Evolutionary conservation across 306 rosid species (phyloP).

Genomic region (Begonia fuchsioides): DNA sequence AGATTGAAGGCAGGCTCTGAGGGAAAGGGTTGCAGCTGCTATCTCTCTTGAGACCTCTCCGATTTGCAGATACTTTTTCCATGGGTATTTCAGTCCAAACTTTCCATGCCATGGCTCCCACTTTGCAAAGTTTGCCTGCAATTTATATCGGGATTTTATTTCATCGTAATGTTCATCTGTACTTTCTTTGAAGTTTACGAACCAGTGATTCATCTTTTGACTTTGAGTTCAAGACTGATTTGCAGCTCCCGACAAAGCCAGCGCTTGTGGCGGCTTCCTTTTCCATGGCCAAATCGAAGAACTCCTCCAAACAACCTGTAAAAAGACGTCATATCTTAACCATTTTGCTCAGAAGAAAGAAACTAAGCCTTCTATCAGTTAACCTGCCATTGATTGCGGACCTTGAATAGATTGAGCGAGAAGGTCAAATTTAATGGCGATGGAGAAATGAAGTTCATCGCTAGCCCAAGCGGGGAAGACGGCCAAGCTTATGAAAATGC

Average conservation of each 20-base stretch:
- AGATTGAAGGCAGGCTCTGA: slow-evolving; percentile 35
- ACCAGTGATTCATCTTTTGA: slow-evolving; percentile 69
- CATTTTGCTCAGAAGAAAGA: not conserved
- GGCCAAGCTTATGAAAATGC: slow-evolving; percentile 43
- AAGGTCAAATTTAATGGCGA: slow-evolving; percentile 25
- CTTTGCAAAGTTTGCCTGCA: slow-evolving; percentile 71
- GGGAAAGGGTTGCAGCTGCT: slow-evolving; percentile 37
- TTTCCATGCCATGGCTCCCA: slow-evolving; percentile 99
- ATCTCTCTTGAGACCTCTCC: slow-evolving; percentile 60
- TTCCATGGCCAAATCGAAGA: slow-evolving; percentile 17
- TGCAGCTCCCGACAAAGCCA: slow-evolving; percentile 28
- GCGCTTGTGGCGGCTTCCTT: slow-evolving; percentile 18
- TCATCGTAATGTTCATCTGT: not conserved
- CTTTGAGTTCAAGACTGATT: slow-evolving; percentile 49
- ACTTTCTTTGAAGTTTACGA: not conserved
- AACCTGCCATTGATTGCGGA: slow-evolving; percentile 1
- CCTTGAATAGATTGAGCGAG: slow-evolving; percentile 61
- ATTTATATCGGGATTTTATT: too few species aligned
- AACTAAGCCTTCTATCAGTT: not conserved
- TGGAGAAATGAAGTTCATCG: slow-evolving; percentile 70
- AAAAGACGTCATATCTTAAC: not conserved
- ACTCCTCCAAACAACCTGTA: slow-evolving; percentile 47
- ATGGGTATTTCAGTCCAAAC: slow-evolving; percentile 73
- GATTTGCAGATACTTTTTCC: slow-evolving; percentile 61
- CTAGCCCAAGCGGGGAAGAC: slow-evolving; percentile 78